A percentile compares a stretch with the other conserved stretches of the same genome.
Evolutionary conservation across 148 eudicot species (phyloP).

Genomic region (Fagopyrum esculentum): DNA sequence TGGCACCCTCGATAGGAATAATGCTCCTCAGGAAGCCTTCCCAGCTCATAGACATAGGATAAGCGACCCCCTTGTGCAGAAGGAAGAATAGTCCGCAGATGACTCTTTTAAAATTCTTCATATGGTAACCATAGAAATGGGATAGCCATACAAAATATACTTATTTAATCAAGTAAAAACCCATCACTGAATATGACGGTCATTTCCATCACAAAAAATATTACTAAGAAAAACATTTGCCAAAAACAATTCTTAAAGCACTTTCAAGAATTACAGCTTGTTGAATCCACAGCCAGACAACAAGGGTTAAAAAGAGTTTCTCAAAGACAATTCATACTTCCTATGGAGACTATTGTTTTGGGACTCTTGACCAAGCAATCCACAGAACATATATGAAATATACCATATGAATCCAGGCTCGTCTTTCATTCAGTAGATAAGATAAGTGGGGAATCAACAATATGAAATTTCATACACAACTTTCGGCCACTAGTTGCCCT

Average conservation of each 20-base stretch:
- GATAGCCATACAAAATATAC: not conserved
- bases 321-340: not conserved
- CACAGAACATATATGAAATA: not conserved
- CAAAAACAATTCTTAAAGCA: not conserved
- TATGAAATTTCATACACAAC: not conserved
- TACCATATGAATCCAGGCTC: not conserved
- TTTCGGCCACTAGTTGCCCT: not conserved
- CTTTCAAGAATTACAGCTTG: not conserved
- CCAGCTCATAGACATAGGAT: not conserved
- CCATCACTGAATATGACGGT: not conserved
- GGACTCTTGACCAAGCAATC: not conserved
- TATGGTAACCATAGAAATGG: not conserved
- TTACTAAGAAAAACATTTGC: not conserved
- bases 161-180: not conserved
- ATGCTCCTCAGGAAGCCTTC: slow-evolving; percentile 5
- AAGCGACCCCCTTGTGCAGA: not conserved
- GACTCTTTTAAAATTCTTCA: not conserved
- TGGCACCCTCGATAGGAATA: not conserved
- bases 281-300: not conserved
- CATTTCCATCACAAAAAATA: not conserved
- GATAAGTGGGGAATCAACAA: not conserved
- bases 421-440: not conserved
- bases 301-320: not conserved
- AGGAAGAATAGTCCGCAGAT: not conserved
- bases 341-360: not conserved